These are phyloP conservation scores for Phaeosphaeria sp. DNA, from an alignment of 2,329 filamentous ascomycete species.

Conservation along the genomic window DNA sequence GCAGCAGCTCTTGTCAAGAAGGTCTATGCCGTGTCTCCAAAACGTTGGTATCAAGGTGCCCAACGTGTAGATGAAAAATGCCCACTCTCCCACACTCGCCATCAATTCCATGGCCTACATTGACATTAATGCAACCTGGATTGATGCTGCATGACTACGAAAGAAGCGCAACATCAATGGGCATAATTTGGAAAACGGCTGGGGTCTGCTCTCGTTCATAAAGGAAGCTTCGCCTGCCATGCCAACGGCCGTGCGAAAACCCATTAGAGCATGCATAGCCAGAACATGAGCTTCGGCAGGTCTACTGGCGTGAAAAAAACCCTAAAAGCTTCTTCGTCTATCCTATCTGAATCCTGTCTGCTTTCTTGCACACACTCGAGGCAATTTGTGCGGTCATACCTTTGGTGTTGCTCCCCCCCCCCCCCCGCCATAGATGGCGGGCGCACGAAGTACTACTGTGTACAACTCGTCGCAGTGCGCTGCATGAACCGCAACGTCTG, in stretches of 20 bases:
- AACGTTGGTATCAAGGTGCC: slow-evolving; percentile 42
- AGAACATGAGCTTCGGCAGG: slow-evolving; percentile 56
- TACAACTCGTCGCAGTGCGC: slow-evolving; percentile 45
- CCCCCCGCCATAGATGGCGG: slow-evolving; percentile 55
- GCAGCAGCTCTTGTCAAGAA: slow-evolving; percentile 72
- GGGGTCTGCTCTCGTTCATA: slow-evolving; percentile 52
- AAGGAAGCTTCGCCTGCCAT: slow-evolving; percentile 55
- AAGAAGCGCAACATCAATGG: slow-evolving; percentile 47
- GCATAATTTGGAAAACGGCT: slow-evolving; percentile 54
- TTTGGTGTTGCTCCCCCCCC: slow-evolving; percentile 50
- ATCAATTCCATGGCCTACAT: slow-evolving; percentile 46
- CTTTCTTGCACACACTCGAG: slow-evolving; percentile 46
- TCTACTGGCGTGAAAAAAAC: slow-evolving; percentile 55
- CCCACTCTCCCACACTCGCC: slow-evolving; percentile 47
- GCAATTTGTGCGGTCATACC: slow-evolving; percentile 45
- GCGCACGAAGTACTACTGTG: slow-evolving; percentile 52
- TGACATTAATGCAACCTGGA: slow-evolving; percentile 46
- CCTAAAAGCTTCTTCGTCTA: slow-evolving; percentile 56
- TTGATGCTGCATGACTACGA: slow-evolving; percentile 35
- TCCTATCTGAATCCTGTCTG: slow-evolving; percentile 55
- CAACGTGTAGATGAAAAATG: slow-evolving; percentile 42
- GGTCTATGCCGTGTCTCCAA: slow-evolving; percentile 57
- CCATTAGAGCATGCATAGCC: slow-evolving; percentile 53
- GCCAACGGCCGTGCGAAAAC: slow-evolving; percentile 33
- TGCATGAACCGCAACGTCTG: slow-evolving; percentile 18